Conservation (phyloP, 257 asterid genomes). For the Capsicum rhomboideum region DNA sequence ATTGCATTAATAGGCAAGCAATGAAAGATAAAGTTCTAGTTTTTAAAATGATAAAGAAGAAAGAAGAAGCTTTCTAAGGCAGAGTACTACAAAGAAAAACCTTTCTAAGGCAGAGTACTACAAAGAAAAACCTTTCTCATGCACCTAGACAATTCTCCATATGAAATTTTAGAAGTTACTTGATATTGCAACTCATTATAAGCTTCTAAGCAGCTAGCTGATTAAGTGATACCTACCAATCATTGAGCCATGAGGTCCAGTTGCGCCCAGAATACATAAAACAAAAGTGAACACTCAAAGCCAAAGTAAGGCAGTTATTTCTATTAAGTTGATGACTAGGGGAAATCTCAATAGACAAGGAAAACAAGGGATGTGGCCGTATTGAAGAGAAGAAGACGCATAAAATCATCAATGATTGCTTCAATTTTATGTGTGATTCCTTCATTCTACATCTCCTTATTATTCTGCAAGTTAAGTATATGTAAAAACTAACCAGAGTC, state of each 20-base stretch:
- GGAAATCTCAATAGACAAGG: neutral
- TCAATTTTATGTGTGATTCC: neutral
- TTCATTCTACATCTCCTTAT: neutral
- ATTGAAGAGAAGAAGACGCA: no score
- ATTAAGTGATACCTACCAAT: neutral
- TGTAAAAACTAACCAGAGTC: neutral
- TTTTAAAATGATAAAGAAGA: neutral
- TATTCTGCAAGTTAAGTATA: neutral
- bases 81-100: neutral
- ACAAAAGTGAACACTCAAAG: neutral
- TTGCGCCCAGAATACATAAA: neutral
- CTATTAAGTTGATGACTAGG: neutral
- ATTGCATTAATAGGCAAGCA: neutral
- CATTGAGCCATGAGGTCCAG: neutral
- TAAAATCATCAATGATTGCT: neutral
- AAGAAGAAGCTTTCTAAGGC: neutral
- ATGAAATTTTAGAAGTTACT: neutral
- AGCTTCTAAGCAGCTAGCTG: neutral
- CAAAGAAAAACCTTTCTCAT: neutral
- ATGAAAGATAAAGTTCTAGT: neutral
- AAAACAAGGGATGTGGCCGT: neutral
- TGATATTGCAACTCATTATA: neutral
- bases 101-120: neutral
- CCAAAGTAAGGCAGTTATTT: neutral
- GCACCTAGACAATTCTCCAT: neutral